Base-by-base conservation (phyloP, 306 rosid genomes). In the Vigna nakashimae region DNA sequence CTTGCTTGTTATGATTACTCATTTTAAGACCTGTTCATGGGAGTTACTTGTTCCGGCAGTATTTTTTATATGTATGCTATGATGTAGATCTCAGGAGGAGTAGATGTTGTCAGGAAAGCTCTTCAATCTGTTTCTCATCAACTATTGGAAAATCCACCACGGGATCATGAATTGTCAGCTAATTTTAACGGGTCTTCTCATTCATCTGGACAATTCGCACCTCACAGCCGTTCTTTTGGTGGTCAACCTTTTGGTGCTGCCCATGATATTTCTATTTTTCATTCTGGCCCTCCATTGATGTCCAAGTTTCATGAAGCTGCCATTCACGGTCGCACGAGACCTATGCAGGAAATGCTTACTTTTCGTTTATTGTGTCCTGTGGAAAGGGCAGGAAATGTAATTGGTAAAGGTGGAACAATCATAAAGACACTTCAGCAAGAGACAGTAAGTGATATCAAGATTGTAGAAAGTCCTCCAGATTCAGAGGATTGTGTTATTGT, bases 391-490 rank as follows among this genome's bases (percentile, higher is more conserved):
- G 98, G 99, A 38, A 89, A 85, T 74, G 75, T 96, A 72, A 96
- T 96, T 79, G 98, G 98, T 71, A 92, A 91, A 85, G 99, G 99
- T 73, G 99, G 99, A 76, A 66, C 86, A 68, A 69, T 91, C 42
- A 87, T 96, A 34, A 90, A 77, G 84, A 62, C 87, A 0, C 63
- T 96, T 77, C 87, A 92, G 81, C 97, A 87, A 58, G 99, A 96
- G 62, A 91, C 99, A 9, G 94, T 90, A 40, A 84, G 97, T 85
- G 98, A 92, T 75, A 89, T 96, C 82, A 96, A 88, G 80, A 91
- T 96, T 79, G 51, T 90, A 75, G 99, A 96, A 66, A 86, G 75
- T 16, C 78, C 78, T 59, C 56, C 90, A 13, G 91, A 83, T 81
- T 85, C 89, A 46, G 96, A 92, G 65, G 94, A 92, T 26, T 96